Base-by-base conservation (phyloP, 768 basidiomycete species). In the Chlorophyllum brunneum region DNA sequence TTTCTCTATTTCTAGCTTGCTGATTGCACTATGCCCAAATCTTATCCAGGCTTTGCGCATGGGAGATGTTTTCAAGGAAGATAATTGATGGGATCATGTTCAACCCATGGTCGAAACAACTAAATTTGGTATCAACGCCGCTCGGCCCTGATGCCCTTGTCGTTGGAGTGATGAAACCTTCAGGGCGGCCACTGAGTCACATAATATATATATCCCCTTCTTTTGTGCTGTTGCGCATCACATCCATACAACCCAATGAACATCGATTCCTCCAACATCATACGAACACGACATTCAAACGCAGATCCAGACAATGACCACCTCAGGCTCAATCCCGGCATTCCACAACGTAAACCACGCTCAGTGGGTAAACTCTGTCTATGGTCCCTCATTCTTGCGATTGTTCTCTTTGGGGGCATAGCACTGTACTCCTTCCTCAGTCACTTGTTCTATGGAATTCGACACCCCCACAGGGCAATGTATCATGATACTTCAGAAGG, bases 261-360 rank as follows among this genome's bases (percentile, higher is more conserved):
- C 24, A 22, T 37, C 23, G 47, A 48, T 22, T 24, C 44, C 11
- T 30, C 36, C 13, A 16, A 33, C 9, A 15, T 24, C 10, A 31
- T 31, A 26, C 46, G 11, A 7, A 4, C 46, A 16, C 24, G 5
- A n/a, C 24, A 30, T 18, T 18, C 36, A 5, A 16, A 15, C 23
- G 7, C 18, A 20, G 18, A 3, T 23, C 23, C 11, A 22, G 34
- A 43, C 18, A 42, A 53, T 24, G 30, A 43, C 16, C 31, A 37
- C 30, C 50, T 52, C 2, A 16, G 34, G 2, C 30, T 56, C 26
- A 36, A 56, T 20, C 55, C 50, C 6, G 55, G 55, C 24, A 30
- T 26, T 18, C 22, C 55, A 10, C 45, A 38, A 29, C 49, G 50
- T 10, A 51, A 56, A 42, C 26, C 50, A 18, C 44, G 36, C n/a